These are phyloP conservation scores for Cyamopsis tetragonoloba DNA, from an alignment of 306 rosid species.

Conservation along the genomic window DNA sequence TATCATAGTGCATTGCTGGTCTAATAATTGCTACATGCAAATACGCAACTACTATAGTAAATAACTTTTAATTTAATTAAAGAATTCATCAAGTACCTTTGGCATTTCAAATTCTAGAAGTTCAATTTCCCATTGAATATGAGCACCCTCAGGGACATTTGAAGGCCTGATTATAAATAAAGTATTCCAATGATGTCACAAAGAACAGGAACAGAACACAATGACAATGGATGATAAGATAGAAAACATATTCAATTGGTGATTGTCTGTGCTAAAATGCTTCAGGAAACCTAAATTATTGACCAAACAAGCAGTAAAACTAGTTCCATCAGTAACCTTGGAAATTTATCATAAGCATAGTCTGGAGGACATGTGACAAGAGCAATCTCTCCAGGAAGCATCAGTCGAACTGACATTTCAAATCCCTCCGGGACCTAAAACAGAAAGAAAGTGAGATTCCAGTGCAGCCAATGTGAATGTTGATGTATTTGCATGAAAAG, in stretches of 20 bases:
- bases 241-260: neutral
- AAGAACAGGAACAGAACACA: conserved; percentile 16
- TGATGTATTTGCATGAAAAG: conserved; percentile 17
- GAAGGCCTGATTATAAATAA: conserved; percentile 53
- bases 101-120: conserved; percentile 96
- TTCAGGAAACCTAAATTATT: conserved; percentile 4
- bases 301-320: neutral
- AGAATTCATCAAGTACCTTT: conserved; percentile 42
- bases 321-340: conserved; percentile 48
- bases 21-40: neutral
- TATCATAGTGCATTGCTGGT: neutral
- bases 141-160: conserved; percentile 85
- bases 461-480: neutral
- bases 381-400: conserved; percentile 94
- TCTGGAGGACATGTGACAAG: conserved; percentile 91
- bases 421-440: conserved; percentile 88
- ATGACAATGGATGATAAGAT: neutral
- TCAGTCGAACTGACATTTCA: conserved; percentile 90
- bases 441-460: conserved; percentile 11
- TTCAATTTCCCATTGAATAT: conserved; percentile 93
- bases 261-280: conserved; percentile 9
- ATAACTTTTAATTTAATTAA: conserved; percentile 15
- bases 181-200: conserved; percentile 19
- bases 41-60: neutral
- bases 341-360: conserved; percentile 92